Percentiles rank a stretch among this genome's conserved stretches.
These are phyloP conservation scores for Tetrapisispora pingtungensis DNA, from an alignment of 805 yeast genomes.

Conservation along the genomic window DNA sequence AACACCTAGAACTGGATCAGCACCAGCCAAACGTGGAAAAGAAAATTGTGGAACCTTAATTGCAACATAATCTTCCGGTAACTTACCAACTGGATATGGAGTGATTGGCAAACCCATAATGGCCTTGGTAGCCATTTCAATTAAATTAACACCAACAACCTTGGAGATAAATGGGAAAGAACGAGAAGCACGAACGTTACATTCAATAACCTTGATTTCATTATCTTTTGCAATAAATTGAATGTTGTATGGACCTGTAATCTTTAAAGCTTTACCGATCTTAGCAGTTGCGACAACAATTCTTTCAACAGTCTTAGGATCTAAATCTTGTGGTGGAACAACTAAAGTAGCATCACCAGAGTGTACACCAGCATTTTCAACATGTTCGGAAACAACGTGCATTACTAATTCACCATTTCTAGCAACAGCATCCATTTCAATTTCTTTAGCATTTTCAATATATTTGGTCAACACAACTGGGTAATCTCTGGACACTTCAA, in stretches of 20 bases:
- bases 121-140: conserved; percentile 95
- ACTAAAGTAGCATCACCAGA: conserved; percentile 98
- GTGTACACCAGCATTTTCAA: conserved; percentile 98
- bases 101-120: conserved; percentile 78
- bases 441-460: conserved; percentile 94
- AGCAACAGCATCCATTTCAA: conserved; percentile 98
- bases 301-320: conserved; percentile 80
- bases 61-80: conserved; percentile 92
- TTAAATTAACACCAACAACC: conserved; percentile 91
- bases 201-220: conserved; percentile 94
- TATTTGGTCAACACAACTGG: conserved; percentile 97
- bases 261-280: conserved; percentile 88
- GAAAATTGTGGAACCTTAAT: conserved; percentile 96
- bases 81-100: conserved; percentile 81
- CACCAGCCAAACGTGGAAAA: conserved; percentile 93
- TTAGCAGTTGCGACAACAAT: conserved; percentile 93
- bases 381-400: conserved; percentile 98
- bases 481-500: conserved; percentile 93
- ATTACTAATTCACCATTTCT: conserved; percentile 85
- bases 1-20: conserved; percentile 95
- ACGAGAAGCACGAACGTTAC: conserved; percentile 98
- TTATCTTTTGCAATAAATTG: conserved; percentile 93
- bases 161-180: conserved; percentile 97
- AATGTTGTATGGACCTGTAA: conserved; percentile 95
- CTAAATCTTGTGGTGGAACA: conserved; percentile 94